phyloP scores from a whole-genome alignment of 1,284 basidiomycete genomes.

The Lentinus polychrous region DNA sequence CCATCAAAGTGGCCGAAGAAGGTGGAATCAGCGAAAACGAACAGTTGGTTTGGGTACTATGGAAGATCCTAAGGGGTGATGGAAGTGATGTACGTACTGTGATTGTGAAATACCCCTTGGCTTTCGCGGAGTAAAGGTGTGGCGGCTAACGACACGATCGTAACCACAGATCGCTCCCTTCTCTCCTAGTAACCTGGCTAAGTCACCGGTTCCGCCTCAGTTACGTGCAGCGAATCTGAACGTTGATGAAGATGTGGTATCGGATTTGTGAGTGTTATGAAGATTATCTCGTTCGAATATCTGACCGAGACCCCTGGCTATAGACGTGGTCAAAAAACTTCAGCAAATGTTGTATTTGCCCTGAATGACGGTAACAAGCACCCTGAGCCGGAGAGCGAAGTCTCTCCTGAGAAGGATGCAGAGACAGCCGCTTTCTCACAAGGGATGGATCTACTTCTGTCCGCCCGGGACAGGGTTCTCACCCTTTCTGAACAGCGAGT shows the following conservation, averaged over 20 bases:
- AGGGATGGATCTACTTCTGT: constrained; percentile 58
- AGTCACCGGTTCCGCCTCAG: constrained; percentile 63
- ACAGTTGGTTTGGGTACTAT: constrained; percentile 74
- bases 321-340: too few relatives aligned
- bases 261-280: constrained; percentile 21
- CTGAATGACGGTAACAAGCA: constrained; percentile 1
- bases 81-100: constrained; percentile 57
- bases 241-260: constrained; percentile 49
- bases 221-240: constrained; percentile 60
- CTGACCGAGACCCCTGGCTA: too few relatives aligned
- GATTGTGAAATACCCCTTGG: too few relatives aligned
- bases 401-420: constrained; percentile 30
- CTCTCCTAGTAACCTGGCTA: constrained; percentile 62
- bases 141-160: background rate
- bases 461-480: constrained; percentile 61
- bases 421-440: constrained; percentile 34
- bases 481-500: constrained; percentile 69
- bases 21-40: constrained; percentile 57
- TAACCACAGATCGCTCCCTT: constrained; percentile 61
- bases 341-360: too few relatives aligned
- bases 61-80: constrained; percentile 75
- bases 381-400: constrained; percentile 14
- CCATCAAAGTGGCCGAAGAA: constrained; percentile 40
- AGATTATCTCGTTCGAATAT: background rate
- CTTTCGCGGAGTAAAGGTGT: too few relatives aligned